Evolutionary conservation across 2,329 filamentous ascomycete species (phyloP), one percentile per base, ranked within the genome.

Genomic region (Sordariomycetes sp.): DNA sequence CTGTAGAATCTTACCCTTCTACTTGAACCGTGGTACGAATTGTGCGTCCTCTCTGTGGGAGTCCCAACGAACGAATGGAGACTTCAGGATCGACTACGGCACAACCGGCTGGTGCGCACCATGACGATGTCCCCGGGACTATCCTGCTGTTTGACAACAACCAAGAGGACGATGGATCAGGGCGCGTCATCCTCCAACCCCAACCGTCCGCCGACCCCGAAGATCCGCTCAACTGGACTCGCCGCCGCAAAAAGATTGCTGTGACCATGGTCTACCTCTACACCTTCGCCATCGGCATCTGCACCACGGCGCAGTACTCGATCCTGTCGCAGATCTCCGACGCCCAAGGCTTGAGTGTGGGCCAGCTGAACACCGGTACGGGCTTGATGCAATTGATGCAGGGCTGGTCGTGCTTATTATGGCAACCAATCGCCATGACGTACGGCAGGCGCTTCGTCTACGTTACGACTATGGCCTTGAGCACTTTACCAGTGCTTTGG

Each of bases 371-470:
- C 60, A 69, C 71, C 50, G 78, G 78, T 1, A 79, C 76, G 5
- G 78, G 78, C 1, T 74, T 76, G 57, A 78, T 79, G 76, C 79
- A 80, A 61, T 64, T 80, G 25, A 71, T 76, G 16, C 72, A 78
- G 24, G 76, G 77, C 3, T 79, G 76, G 76, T 77, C 76, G 0
- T 73, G 74, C 61, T 64, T 81, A 3, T 67, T 81, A 50, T 79
- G 75, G 74, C 78, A 81, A 61, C 77, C 79, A 2, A 63, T 81
- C 35, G 79, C 79, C 0, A 65, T 80, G n/a, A 74, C 75, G 54
- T 80, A 77, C 60, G 79, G 79, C 20, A 74, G 78, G 59, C 70
- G 78, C 4, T 69, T 72, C 1, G 72, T 76, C 1, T 80, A 79
- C 58, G 64, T 80, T 2, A 64, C 76, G 69, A 2, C 71, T 76